Conservation (phyloP, 2,329 filamentous ascomycete species). For the Neopestalotiopsis rosae region DNA sequence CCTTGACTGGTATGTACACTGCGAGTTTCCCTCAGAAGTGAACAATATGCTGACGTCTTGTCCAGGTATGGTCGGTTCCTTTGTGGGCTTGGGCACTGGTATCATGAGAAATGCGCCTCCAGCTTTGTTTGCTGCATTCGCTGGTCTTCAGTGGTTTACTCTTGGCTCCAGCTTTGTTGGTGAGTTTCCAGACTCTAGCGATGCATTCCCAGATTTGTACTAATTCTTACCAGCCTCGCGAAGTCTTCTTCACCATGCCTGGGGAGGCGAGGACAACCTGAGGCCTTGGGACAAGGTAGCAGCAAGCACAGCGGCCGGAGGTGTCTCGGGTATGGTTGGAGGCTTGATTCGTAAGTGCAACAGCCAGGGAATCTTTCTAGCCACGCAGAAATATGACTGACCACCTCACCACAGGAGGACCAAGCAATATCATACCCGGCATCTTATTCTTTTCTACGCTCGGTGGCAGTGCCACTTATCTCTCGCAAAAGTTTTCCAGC, state of each 20-base stretch:
- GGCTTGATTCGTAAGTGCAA: slow-evolving; percentile 56
- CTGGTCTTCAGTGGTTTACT: slow-evolving; percentile 81
- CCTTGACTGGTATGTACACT: slow-evolving; percentile 29
- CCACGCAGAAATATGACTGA: slow-evolving; percentile 17
- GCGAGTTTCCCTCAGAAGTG: slow-evolving; percentile 33
- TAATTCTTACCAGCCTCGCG: slow-evolving; percentile 48
- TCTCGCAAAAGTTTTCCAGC: slow-evolving; percentile 27
- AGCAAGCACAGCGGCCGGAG: slow-evolving; percentile 74
- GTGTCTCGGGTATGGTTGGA: slow-evolving; percentile 67
- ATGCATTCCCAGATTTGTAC: background rate
- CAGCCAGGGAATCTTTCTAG: background rate
- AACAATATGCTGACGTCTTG: background rate
- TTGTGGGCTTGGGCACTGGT: slow-evolving; percentile 72
- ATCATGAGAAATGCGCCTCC: slow-evolving; percentile 72
- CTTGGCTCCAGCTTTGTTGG: slow-evolving; percentile 80
- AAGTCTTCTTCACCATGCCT: slow-evolving; percentile 50
- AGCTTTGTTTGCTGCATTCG: slow-evolving; percentile 72
- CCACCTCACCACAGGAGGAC: slow-evolving; percentile 48
- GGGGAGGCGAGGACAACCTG: slow-evolving; percentile 57
- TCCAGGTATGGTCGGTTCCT: slow-evolving; percentile 61
- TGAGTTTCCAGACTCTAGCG: slow-evolving; percentile 43
- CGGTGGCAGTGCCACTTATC: slow-evolving; percentile 42
- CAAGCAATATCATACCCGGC: slow-evolving; percentile 57
- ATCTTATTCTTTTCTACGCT: slow-evolving; percentile 53
- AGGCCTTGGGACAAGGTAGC: slow-evolving; percentile 64